Base-by-base conservation (phyloP, 225 moss, liverwort and hornwort species). In the Bryoerythrophyllum caledonicum region DNA sequence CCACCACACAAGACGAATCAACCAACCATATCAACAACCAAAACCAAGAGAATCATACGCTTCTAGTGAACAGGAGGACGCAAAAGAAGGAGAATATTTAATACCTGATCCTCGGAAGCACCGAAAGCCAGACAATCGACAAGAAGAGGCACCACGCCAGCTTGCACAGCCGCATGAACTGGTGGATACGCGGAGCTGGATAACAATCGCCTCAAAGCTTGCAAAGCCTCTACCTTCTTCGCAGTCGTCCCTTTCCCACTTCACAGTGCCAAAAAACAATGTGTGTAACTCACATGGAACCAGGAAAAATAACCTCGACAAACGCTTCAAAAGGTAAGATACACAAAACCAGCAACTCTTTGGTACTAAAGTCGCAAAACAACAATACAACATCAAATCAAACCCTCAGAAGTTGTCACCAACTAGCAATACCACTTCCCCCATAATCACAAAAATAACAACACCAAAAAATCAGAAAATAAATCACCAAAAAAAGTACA, bases 51-150 rank as follows among this genome's bases (percentile, higher is more conserved):
- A 68, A 68, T 10, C 15, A 60, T 21, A 70, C n/a, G 17, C 59
- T 59, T 79, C 72, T 26, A 27, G 25, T 35, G 11, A 68, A 70
- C 28, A 35, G 40, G 21, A n/a, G 40, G 25, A 57, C 6, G 16
- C 35, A 77, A 53, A 71, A 46, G 25, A 63, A 83, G 24, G 20
- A n/a, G n/a, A n/a, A n/a, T 23, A 32, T 17, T 53, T 20, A 59
- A 8, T 72, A 96, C 96, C 96, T 96, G 96, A 60, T 90, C 96
- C 79, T 97, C 94, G 65, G 97, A 82, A 34, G 94, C 83, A 57
- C 97, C 91, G 75, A 97, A 92, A 20, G 77, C 80, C 63, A 97
- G 87, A 81, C 80, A 92, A 79, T 94, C 89, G 25, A 93, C 92
- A 77, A 97, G 88, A 60, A 89, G 67, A 56, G 90, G 78, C 63